Evolutionary conservation across 257 asterid species (phyloP).

Genomic region (Hygrophila difformis): DNA sequence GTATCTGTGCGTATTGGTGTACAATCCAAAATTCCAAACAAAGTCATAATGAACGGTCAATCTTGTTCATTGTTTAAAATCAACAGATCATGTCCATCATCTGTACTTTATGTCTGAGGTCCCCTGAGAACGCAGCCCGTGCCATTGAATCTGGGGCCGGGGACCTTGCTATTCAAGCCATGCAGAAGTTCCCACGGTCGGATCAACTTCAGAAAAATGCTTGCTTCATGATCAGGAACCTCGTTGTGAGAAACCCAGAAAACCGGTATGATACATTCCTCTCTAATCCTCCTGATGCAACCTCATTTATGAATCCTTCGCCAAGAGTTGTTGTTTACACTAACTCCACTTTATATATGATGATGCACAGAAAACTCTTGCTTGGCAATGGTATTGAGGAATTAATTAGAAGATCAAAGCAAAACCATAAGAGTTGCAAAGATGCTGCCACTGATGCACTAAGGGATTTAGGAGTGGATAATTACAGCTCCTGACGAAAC

Average conservation of each 20-base stretch:
- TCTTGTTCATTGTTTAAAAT: neutral
- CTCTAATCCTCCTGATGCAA: neutral
- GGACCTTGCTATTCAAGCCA: constrained; percentile 71
- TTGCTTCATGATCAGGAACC: constrained; percentile 84
- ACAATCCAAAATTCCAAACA: too few relatives aligned
- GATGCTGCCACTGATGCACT: constrained; percentile 85
- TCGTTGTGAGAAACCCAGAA: constrained; percentile 76
- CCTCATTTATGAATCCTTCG: neutral
- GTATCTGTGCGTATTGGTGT: too few relatives aligned
- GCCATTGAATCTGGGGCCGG: constrained; percentile 95
- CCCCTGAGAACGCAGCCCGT: constrained; percentile 71
- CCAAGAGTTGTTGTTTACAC: neutral
- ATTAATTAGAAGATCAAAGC: constrained; percentile 59
- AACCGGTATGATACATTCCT: constrained; percentile 36
- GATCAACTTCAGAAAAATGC: constrained; percentile 36
- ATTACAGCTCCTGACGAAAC: constrained; percentile 65
- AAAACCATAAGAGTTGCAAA: constrained; percentile 68
- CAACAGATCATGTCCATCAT: constrained; percentile 65
- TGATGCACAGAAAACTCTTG: constrained; percentile 47
- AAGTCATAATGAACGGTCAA: too few relatives aligned
- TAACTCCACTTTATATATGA: neutral
- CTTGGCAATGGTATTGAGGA: constrained; percentile 69
- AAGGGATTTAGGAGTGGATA: constrained; percentile 74
- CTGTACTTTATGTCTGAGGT: constrained; percentile 64
- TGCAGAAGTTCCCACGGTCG: constrained; percentile 64